Conservation (phyloP, 2,329 filamentous ascomycete species). For the Alternaria gaisen region DNA sequence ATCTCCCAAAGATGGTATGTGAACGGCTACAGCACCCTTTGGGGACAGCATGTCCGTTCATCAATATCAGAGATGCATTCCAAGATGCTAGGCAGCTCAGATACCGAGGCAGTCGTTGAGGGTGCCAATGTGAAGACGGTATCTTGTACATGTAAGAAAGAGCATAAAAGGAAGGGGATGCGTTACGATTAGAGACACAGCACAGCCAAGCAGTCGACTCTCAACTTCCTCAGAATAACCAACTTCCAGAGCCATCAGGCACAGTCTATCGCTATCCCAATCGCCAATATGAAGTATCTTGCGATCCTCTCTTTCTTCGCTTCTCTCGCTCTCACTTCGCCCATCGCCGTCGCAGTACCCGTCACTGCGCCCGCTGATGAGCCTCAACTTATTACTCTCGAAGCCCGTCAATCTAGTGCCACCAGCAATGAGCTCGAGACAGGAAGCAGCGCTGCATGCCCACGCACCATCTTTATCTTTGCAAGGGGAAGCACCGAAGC, state of each 20-base stretch:
- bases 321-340: conserved; percentile 8
- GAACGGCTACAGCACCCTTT: conserved; percentile 3
- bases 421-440: conserved; percentile 26
- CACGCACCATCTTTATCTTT: conserved; percentile 31
- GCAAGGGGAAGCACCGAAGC: conserved; percentile 27
- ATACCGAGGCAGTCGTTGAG: not conserved
- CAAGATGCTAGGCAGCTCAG: not conserved
- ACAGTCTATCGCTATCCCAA: not conserved
- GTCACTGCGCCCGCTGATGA: not conserved
- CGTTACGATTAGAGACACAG: not conserved
- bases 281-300: conserved; percentile 12
- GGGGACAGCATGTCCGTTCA: not conserved
- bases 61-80: not conserved
- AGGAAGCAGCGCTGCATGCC: conserved; percentile 24
- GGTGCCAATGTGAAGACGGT: not conserved
- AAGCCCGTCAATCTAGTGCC: conserved; percentile 12
- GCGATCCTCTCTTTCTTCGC: conserved; percentile 8
- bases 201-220: not conserved
- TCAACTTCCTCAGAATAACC: not conserved
- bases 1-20: not conserved
- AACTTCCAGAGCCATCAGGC: not conserved
- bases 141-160: not conserved
- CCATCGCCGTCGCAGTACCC: conserved; percentile 4
- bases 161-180: conserved; percentile 1
- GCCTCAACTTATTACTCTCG: conserved; percentile 3